Percentiles rank a stretch among this genome's conserved stretches.
Conservation (phyloP, 345 rosid genomes). For the Populus tremula region DNA sequence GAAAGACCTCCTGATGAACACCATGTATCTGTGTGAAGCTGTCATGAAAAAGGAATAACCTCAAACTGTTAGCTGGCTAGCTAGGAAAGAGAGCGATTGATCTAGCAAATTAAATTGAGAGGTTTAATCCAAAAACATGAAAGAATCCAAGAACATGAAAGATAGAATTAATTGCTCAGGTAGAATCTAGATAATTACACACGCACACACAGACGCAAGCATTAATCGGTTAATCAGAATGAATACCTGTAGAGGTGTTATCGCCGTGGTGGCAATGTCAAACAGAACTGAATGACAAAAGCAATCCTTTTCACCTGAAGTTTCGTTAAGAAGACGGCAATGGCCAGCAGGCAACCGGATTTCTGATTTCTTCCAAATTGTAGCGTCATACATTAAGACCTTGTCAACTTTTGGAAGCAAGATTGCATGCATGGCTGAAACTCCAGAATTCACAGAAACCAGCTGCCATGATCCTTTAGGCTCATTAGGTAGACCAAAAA, state of each 20-base stretch:
- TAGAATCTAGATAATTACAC: no score
- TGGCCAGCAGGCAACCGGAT: conserved; percentile 31
- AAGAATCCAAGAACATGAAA: no score
- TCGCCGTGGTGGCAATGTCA: conserved; percentile 41
- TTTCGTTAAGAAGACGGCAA: conserved; percentile 37
- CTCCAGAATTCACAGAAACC: conserved; percentile 55
- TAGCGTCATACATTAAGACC: conserved; percentile 71
- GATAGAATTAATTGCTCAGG: no score
- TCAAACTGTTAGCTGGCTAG: background rate
- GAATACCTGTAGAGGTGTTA: conserved; percentile 52
- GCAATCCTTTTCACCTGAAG: conserved; percentile 49
- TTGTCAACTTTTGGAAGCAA: conserved; percentile 58
- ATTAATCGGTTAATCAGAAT: background rate
- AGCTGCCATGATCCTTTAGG: conserved; percentile 62
- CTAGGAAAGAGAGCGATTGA: background rate
- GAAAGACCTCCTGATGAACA: conserved; percentile 90
- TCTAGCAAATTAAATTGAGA: background rate
- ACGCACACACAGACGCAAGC: background rate
- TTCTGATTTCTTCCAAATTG: conserved; percentile 56
- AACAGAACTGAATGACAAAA: conserved; percentile 60
- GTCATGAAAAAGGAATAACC: background rate
- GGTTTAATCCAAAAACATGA: no score
- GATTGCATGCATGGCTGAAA: conserved; percentile 78
- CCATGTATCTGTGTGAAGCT: conserved; percentile 85
- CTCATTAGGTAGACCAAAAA: background rate